Evolutionary conservation across 148 eudicot species (phyloP), one percentile per base, ranked within the genome.

Genomic region (Rhododendron henanense): DNA sequence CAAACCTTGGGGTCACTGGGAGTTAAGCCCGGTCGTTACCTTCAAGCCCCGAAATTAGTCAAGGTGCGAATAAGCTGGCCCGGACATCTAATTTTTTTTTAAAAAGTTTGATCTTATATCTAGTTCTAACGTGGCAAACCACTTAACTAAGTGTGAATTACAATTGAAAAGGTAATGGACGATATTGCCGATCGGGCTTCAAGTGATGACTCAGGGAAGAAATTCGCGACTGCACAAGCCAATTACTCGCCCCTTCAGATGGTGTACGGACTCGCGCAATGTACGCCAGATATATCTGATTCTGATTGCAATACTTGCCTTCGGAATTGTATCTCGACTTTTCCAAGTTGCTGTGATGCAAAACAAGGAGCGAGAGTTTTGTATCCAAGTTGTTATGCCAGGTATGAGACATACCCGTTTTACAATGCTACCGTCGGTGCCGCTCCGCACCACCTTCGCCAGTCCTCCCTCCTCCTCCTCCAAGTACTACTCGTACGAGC

Each of bases 221-320:
- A 74, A 81, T 90, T 57, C 50, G 92, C 93, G 9, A 48, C 90
- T 2, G 85, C 47, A 28, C 59, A 87, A 74, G 81, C 59, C 14
- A 81, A 76, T 81, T 73, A 85, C 69, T 82, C 84, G 1, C 19
- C 41, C n/a, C 78, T 81, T 69, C 41, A 57, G 15, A 81, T 61
- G 0, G 1, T 93, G 28, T 90, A 84, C 73, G 87, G 78, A 13
- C 67, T 88, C 35, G 92, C 82, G 5, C 90, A 89, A 84, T 92
- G 94, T 67, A 90, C 89, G 3, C 94, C 88, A 3, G 92, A 92
- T 59, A 3, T 69, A 69, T 69, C 75, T 11, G 6, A 69, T 13
- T 28, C 35, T 28, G 35, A 69, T 11, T 69, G 75, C 75, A 28
- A 28, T 13, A 35, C 9, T 23, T 91, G 93, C 21, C 77, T 91